phyloP scores from a whole-genome alignment of 495 filamentous ascomycete species.

The Aspergillus haitiensis region DNA sequence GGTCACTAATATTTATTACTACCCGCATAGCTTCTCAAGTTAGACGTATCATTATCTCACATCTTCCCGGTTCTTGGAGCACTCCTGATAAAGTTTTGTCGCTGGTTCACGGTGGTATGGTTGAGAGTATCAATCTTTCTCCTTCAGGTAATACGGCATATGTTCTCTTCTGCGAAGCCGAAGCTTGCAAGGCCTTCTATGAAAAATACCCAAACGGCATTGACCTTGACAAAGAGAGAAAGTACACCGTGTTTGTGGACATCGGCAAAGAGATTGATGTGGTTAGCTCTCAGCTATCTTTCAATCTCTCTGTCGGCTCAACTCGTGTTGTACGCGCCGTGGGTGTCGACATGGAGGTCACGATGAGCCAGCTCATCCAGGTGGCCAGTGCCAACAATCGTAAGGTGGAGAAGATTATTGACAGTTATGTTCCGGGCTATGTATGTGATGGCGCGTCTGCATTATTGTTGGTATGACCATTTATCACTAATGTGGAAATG shows the following conservation, averaged over 20 bases:
- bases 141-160: constrained; percentile 25
- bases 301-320: constrained; percentile 34
- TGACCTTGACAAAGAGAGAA: constrained; percentile 30
- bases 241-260: constrained; percentile 36
- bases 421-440: constrained; percentile 28
- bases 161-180: constrained; percentile 44
- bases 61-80: constrained; percentile 33
- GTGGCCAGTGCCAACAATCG: constrained; percentile 33
- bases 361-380: constrained; percentile 29
- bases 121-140: constrained; percentile 37
- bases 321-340: constrained; percentile 45
- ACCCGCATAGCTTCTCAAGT: constrained; percentile 30
- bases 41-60: constrained; percentile 39
- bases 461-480: neutral
- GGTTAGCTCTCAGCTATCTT: constrained; percentile 36
- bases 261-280: constrained; percentile 38
- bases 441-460: constrained; percentile 28
- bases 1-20: constrained; percentile 15
- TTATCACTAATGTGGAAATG: constrained; percentile 1
- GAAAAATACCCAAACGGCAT: constrained; percentile 47
- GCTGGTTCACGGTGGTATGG: constrained; percentile 44
- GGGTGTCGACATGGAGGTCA: constrained; percentile 36
- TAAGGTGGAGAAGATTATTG: constrained; percentile 41
- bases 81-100: constrained; percentile 38
- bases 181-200: constrained; percentile 41